Conservation (phyloP, 352 stramenopile genomes). For the Phytophthora uliginosa region DNA sequence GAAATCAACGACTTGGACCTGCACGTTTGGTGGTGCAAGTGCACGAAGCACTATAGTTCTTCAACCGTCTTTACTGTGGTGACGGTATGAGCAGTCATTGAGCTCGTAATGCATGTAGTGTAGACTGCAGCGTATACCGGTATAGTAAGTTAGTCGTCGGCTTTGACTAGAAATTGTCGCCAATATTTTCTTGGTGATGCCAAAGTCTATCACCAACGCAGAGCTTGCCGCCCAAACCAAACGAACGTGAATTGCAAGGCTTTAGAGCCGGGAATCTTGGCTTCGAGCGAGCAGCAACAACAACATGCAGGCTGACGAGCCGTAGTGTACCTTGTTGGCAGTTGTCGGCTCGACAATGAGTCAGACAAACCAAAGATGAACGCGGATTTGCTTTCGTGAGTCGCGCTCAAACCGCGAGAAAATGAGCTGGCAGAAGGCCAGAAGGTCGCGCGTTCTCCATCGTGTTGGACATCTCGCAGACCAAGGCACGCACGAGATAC, state of each 20-base stretch:
- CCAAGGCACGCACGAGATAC: background rate
- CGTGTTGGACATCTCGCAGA: background rate
- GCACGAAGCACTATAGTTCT: background rate
- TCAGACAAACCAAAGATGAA: constrained; percentile 2
- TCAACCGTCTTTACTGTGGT: background rate
- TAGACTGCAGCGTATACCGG: no score
- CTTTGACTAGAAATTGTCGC: background rate
- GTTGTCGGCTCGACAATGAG: background rate
- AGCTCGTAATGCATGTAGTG: no score
- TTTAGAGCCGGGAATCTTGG: background rate
- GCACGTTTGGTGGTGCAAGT: background rate
- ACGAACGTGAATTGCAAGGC: no score
- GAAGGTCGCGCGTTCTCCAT: background rate
- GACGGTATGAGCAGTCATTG: no score
- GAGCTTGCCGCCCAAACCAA: no score
- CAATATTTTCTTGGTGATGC: no score
- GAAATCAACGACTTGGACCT: background rate
- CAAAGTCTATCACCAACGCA: no score
- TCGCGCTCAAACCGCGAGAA: background rate
- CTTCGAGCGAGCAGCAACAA: background rate
- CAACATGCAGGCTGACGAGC: background rate
- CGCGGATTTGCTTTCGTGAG: constrained; percentile 6
- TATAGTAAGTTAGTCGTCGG: background rate
- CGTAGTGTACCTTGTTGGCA: background rate
- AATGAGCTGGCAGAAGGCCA: background rate